Evolutionary conservation across 2,329 filamentous ascomycete genomes (phyloP).

Genomic region (Monosporascus sp.): DNA sequence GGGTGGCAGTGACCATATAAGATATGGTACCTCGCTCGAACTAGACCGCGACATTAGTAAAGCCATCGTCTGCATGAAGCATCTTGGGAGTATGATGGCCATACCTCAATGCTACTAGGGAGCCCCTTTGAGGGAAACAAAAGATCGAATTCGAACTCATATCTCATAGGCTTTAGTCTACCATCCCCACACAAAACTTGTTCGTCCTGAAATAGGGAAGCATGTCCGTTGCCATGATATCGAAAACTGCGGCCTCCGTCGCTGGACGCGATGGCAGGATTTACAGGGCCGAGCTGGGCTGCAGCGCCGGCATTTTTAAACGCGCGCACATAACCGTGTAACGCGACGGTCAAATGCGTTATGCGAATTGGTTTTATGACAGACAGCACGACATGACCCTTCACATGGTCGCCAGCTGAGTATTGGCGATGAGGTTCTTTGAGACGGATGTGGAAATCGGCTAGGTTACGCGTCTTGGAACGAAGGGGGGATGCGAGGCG

Average conservation of each 20-base stretch:
- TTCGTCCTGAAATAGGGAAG: conserved; percentile 79
- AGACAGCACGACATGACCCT: conserved; percentile 66
- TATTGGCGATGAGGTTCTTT: conserved; percentile 76
- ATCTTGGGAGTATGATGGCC: conserved; percentile 25
- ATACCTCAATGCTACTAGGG: conserved; percentile 92
- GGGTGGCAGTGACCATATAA: conserved; percentile 83
- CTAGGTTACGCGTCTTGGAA: conserved; percentile 56
- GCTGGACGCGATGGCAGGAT: conserved; percentile 34
- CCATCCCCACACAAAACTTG: conserved; percentile 75
- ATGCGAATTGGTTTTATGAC: conserved; percentile 70
- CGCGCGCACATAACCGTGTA: conserved; percentile 76
- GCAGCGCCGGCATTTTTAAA: conserved; percentile 62
- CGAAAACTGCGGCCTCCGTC: conserved; percentile 36
- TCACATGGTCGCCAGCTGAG: conserved; percentile 67
- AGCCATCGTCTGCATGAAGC: conserved; percentile 4
- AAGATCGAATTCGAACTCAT: conserved; percentile 74
- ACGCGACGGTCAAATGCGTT: conserved; percentile 71
- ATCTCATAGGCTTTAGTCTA: conserved; percentile 65
- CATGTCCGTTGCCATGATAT: conserved; percentile 72
- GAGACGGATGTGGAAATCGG: conserved; percentile 73
- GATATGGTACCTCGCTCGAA: conserved; percentile 93
- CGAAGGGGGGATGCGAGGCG: conserved; percentile 47
- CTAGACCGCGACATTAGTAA: conserved; percentile 39
- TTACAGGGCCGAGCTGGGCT: conserved; percentile 40
- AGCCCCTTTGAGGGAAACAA: conserved; percentile 63